These are phyloP conservation scores for Hypoxylon sp. DNA, from an alignment of 2,329 filamentous ascomycete genomes.

Conservation along the genomic window DNA sequence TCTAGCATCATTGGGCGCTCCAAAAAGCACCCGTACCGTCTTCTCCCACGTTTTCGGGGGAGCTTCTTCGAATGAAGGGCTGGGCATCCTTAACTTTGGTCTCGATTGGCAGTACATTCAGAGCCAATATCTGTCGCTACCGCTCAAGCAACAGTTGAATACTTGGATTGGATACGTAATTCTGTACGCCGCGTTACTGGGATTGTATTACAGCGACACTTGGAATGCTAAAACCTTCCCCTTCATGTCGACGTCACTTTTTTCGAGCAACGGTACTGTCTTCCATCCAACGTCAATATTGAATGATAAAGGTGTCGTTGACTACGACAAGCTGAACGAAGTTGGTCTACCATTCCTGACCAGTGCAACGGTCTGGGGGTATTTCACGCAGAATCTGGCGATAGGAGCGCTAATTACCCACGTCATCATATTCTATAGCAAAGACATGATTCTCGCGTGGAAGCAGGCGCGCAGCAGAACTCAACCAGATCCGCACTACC, in stretches of 20 bases:
- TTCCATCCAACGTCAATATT: conserved; percentile 29
- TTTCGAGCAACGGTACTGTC: conserved; percentile 23
- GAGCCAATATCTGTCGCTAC: conserved; percentile 70
- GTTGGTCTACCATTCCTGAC: conserved; percentile 33
- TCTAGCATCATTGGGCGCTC: conserved; percentile 66
- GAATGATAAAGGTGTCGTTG: conserved; percentile 23
- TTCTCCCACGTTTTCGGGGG: conserved; percentile 68
- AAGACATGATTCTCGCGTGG: conserved; percentile 64
- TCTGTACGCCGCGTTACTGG: conserved; percentile 66
- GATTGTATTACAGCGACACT: conserved; percentile 65
- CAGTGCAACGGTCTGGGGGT: conserved; percentile 31
- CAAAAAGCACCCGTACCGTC: conserved; percentile 59
- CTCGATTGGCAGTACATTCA: conserved; percentile 70
- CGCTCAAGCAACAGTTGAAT: conserved; percentile 66
- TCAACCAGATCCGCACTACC: conserved; percentile 67
- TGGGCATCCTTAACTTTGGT: conserved; percentile 64
- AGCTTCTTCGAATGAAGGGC: conserved; percentile 65
- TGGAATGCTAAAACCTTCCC: conserved; percentile 64
- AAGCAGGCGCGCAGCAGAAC: conserved; percentile 61
- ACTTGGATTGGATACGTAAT: conserved; percentile 61
- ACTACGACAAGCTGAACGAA: conserved; percentile 23
- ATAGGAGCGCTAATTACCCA: conserved; percentile 70
- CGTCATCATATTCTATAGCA: conserved; percentile 68
- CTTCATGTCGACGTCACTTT: conserved; percentile 67
- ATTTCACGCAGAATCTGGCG: conserved; percentile 64